Evolutionary conservation across 345 rosid species (phyloP), one percentile per base, ranked within the genome.

Genomic region (Salix purpurea): DNA sequence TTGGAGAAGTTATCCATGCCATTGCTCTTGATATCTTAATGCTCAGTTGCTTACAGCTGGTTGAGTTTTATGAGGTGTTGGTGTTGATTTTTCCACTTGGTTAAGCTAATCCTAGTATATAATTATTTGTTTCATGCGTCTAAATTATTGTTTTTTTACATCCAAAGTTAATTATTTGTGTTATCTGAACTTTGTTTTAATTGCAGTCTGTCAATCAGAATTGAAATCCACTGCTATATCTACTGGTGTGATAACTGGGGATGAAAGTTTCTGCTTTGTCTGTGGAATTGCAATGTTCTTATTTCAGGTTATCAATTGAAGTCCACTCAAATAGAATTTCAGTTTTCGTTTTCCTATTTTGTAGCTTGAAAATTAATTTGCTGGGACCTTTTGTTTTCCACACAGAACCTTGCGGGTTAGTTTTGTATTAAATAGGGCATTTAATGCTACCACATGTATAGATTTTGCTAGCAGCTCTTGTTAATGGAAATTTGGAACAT

Each of bases 61-160:
- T 21, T 82, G 97, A 62, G 68, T 91, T 80, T 11, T 85, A 18
- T 88, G 91, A 0, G 97, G 94, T 6, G 4, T 32, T 32, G 34
- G 34, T 32, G 5, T 78, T 2, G 97, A 93, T 0, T 90, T 93
- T n/a, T 39, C 42, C 81, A 88, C 89, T 88, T 88, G 0, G 91
- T 87, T 19, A 89, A 90, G 0, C 76, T 87, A 1, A 39, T 39
- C 42, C 1, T 39, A 39, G 7, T 39, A 39, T 39, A 6, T 39
- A 39, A 39, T 39, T 39, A 5, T 39, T 9, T 4, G 7, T 32
- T 32, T 32, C 87, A 85, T 73, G 74, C 87, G 12, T 87, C 90
- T 0, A 89, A 87, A 82, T 37, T 89, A 32, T 32, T 70, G 88
- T 89, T 65, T 39, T 39, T 7, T 39, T 39, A 39, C 10, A 39